These are phyloP conservation scores for Zygosaccharomyces pseudobailii DNA, from an alignment of 1,139 yeast genomes.

Conservation along the genomic window DNA sequence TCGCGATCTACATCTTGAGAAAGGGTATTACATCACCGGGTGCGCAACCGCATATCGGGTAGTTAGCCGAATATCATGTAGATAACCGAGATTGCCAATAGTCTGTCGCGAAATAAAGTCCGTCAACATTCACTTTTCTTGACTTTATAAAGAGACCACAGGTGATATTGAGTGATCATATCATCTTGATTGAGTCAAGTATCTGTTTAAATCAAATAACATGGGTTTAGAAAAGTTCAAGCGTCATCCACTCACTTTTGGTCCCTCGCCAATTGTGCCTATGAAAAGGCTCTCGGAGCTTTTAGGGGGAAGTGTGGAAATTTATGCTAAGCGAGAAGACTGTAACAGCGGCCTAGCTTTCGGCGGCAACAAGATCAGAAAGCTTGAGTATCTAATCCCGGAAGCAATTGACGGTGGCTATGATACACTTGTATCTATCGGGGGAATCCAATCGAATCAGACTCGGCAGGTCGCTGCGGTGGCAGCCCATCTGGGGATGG, in stretches of 20 bases:
- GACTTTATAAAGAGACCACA: too few species aligned
- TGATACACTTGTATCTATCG: constrained; percentile 35
- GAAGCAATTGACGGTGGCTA: constrained; percentile 33
- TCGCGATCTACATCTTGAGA: neutral
- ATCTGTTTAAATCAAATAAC: neutral
- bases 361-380: constrained; percentile 35
- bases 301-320: constrained; percentile 31
- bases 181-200: neutral
- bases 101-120: too few species aligned
- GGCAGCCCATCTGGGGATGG: constrained; percentile 34
- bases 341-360: constrained; percentile 35
- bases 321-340: constrained; percentile 35
- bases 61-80: too few species aligned
- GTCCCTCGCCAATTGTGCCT: constrained; percentile 34
- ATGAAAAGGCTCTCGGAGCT: constrained; percentile 29
- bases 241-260: constrained; percentile 31
- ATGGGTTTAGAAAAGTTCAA: constrained; percentile 22
- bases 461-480: constrained; percentile 36
- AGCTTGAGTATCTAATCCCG: constrained; percentile 34
- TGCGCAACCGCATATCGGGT: neutral
- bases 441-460: constrained; percentile 35
- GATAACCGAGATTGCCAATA: neutral
- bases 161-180: neutral
- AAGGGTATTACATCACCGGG: neutral
- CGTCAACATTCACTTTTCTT: too few species aligned